Evolutionary conservation across 2,329 filamentous ascomycete species (phyloP).

Genomic region (Stachybotrys chlorohalonatus): DNA sequence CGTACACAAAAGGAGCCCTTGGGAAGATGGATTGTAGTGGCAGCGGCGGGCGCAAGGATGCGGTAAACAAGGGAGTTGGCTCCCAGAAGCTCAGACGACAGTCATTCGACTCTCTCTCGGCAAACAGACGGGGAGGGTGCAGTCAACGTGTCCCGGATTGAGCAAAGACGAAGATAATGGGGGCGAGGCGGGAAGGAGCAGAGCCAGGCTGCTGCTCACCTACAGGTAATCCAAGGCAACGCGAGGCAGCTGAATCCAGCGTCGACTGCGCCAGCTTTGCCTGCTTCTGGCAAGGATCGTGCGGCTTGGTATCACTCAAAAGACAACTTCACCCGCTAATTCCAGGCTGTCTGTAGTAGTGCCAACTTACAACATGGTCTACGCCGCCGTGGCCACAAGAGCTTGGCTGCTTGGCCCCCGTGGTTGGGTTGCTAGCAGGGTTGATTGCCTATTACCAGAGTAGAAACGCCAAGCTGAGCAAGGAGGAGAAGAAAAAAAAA

Average conservation of each 20-base stretch:
- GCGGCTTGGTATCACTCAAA: not conserved
- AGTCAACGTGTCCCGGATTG: not conserved
- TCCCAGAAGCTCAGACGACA: not conserved
- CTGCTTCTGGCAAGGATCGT: not conserved
- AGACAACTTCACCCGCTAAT: not conserved
- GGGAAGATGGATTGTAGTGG: not conserved
- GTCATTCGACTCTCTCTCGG: not conserved
- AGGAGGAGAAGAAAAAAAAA: not conserved
- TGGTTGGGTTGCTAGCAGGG: not conserved
- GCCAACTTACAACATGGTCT: not conserved
- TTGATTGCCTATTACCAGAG: not conserved
- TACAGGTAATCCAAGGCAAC: not conserved
- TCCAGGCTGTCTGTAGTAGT: not conserved
- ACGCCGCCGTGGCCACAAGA: not conserved
- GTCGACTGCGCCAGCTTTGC: not conserved
- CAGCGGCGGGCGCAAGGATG: not conserved
- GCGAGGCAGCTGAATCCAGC: not conserved
- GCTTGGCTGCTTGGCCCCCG: not conserved
- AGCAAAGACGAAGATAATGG: not conserved
- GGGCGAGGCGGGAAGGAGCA: not conserved
- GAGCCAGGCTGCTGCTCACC: not conserved
- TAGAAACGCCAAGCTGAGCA: not conserved
- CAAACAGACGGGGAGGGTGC: not conserved
- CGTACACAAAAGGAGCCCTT: not conserved
- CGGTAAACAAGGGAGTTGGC: not conserved